Evolutionary conservation across 169 alveolate genomes (phyloP).

Genomic region (Plasmodium adleri): DNA sequence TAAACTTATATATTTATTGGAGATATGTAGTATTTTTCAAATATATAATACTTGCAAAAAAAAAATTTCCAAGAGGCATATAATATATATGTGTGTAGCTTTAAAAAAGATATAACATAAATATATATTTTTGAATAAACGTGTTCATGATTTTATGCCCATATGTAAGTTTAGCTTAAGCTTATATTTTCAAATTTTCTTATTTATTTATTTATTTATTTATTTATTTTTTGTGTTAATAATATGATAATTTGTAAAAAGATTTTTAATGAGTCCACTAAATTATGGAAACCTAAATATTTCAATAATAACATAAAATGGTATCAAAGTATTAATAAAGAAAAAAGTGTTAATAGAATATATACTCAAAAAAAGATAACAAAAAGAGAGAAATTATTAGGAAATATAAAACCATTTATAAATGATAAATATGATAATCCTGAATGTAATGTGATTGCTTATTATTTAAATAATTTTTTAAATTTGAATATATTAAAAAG

Average conservation of each 20-base stretch:
- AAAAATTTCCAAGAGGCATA: too few relatives aligned
- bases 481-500: conserved; percentile 43
- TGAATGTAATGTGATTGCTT: conserved; percentile 68
- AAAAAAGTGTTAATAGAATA: conserved; percentile 31
- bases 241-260: not conserved
- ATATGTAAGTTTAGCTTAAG: too few relatives aligned
- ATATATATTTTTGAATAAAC: too few relatives aligned
- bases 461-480: conserved; percentile 37
- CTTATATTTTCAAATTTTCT: too few relatives aligned
- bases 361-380: conserved; percentile 67
- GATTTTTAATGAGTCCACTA: not conserved
- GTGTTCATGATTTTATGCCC: too few relatives aligned
- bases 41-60: too few relatives aligned
- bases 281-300: not conserved
- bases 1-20: too few relatives aligned
- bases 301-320: not conserved
- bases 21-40: too few relatives aligned
- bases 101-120: too few relatives aligned
- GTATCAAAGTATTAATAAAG: conserved; percentile 11
- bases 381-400: conserved; percentile 56
- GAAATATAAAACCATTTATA: conserved; percentile 58
- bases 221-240: not conserved
- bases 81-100: too few relatives aligned
- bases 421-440: conserved; percentile 58
- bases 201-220: too few relatives aligned